Conservation (phyloP, 345 rosid species). For the Alliaria petiolata region DNA sequence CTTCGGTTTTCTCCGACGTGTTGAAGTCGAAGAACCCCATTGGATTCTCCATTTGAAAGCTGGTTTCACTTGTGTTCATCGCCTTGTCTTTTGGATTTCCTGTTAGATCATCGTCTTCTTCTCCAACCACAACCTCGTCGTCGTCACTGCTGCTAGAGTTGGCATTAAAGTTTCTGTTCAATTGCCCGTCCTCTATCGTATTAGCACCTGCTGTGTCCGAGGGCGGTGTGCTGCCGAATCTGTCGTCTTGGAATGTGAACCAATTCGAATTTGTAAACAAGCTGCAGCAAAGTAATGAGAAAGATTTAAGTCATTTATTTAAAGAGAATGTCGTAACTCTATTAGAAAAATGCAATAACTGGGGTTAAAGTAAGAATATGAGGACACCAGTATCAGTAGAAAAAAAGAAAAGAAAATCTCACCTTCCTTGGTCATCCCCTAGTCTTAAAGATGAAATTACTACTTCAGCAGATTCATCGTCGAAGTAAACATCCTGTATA, state of each 20-base stretch:
- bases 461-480: constrained; percentile 97
- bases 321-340: not conserved
- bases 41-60: constrained; percentile 24
- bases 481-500: constrained; percentile 92
- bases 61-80: constrained; percentile 9
- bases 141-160: constrained; percentile 49
- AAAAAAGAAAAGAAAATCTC: constrained; percentile 23
- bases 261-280: constrained; percentile 93
- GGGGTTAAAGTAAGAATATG: not conserved
- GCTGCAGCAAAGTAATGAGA: constrained; percentile 38
- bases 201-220: constrained; percentile 49
- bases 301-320: not conserved
- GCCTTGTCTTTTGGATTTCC: constrained; percentile 42
- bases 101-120: constrained; percentile 66
- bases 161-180: constrained; percentile 47
- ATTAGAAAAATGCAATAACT: not conserved
- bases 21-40: constrained; percentile 43
- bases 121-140: constrained; percentile 97
- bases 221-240: constrained; percentile 51
- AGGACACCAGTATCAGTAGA: not conserved
- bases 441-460: constrained; percentile 95
- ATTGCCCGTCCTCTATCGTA: constrained; percentile 61
- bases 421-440: constrained; percentile 99
- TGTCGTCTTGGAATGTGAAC: constrained; percentile 95
- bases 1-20: constrained; percentile 42